Evolutionary conservation across 2,329 filamentous ascomycete species (phyloP), one percentile per base, ranked within the genome.

Genomic region (Magnaporthales sp.): DNA sequence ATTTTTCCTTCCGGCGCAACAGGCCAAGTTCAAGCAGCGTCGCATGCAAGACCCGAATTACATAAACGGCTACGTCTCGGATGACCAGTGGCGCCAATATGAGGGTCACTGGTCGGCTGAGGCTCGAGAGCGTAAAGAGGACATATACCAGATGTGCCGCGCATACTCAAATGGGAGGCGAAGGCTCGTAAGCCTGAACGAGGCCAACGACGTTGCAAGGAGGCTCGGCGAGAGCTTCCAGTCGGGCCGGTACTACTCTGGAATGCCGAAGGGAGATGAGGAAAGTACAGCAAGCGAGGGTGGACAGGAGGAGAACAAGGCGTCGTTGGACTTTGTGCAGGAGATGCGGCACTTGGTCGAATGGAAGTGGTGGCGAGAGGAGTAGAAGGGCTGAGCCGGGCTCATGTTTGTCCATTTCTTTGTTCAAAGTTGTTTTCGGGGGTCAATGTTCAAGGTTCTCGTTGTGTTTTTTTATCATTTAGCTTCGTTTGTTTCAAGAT

Each of bases 111-210:
- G 54, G 54, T n/a, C n/a, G 3, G 62, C 62, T 6, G 62, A 51
- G 30, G 15, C n/a, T 7, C 60, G n/a, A 10, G 32, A 61, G 38
- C 66, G 64, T n/a, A 32, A 54, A 32, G 61, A 46, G 11, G 30
- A 62, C 22, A 54, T 66, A n/a, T 56, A 62, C 32, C 31, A 56
- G 29, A 19, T 64, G 38, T 31, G 68, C 67, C 62, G 11, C 58
- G 27, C 24, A 61, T 60, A 68, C 13, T 31, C 24, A 46, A 22
- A 58, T 10, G 61, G 66, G 32, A 79, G 78, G 69, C 80, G 84
- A 30, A 80, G 80, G 3, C 79, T 87, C 19, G 83, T 85, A 64
- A 84, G 80, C 68, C 76, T 86, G 63, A 80, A 81, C 71, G 83
- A 86, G 71, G 84, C 84, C 64, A 86, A 85, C 58, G 71, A 76